Percentiles rank a stretch among this genome's conserved stretches.
These are phyloP conservation scores for Cadophora malorum DNA, from an alignment of 2,329 filamentous ascomycete species.

Conservation along the genomic window DNA sequence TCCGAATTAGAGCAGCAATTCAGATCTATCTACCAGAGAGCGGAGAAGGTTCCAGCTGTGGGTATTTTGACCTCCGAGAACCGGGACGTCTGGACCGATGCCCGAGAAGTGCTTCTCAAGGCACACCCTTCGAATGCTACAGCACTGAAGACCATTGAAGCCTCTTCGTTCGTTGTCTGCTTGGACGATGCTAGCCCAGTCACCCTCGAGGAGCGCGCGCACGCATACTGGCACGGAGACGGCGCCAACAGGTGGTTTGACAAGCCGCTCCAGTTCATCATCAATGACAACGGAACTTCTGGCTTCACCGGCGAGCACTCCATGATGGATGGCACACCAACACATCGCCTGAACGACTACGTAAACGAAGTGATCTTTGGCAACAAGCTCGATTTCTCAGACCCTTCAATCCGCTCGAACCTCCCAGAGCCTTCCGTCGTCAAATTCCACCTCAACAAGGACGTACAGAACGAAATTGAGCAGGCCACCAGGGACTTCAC, in stretches of 20 bases:
- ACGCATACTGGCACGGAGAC: conserved; percentile 98
- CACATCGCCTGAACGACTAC: conserved; percentile 95
- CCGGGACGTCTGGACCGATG: conserved; percentile 90
- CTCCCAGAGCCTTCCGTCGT: conserved; percentile 81
- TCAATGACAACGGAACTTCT: conserved; percentile 97
- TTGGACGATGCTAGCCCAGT: conserved; percentile 90
- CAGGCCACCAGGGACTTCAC: conserved; percentile 80
- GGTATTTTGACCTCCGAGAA: conserved; percentile 90
- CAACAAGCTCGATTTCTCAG: conserved; percentile 90
- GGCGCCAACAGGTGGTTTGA: conserved; percentile 96
- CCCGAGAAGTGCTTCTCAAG: conserved; percentile 75
- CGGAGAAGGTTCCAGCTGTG: conserved; percentile 74
- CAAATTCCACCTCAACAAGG: conserved; percentile 77
- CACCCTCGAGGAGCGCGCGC: conserved; percentile 93
- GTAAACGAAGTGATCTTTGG: conserved; percentile 90
- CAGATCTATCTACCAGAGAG: conserved; percentile 79
- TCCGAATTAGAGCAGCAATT: conserved; percentile 92
- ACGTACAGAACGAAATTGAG: conserved; percentile 79
- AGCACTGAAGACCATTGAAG: conserved; percentile 81
- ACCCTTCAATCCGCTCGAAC: conserved; percentile 78
- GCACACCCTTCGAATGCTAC: conserved; percentile 81
- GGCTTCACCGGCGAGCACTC: conserved; percentile 99
- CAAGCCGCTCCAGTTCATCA: conserved; percentile 96
- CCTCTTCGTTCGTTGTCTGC: conserved; percentile 89
- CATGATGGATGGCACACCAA: conserved; percentile 99